Conservation (phyloP, 2,329 filamentous ascomycete genomes). For the Zymoseptoria brevis region DNA sequence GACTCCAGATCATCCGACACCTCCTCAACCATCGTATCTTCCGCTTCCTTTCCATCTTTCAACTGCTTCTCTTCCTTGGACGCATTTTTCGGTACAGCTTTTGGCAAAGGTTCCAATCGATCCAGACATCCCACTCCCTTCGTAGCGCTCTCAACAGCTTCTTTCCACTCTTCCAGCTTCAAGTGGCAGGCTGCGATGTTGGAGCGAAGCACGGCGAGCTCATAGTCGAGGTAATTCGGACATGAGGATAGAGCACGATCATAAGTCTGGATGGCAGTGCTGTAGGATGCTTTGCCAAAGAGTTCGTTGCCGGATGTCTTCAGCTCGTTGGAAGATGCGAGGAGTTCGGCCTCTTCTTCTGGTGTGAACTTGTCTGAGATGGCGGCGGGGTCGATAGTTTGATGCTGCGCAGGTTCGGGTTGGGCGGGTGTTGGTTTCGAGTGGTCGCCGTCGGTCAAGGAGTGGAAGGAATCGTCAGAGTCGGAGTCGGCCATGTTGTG, state of each 20-base stretch:
- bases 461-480: slow-evolving; percentile 28
- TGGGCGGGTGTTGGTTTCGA: background rate
- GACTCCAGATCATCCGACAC: slow-evolving; percentile 38
- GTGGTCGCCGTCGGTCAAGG: slow-evolving; percentile 21
- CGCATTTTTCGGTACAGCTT: slow-evolving; percentile 18
- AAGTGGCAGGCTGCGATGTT: slow-evolving; percentile 87
- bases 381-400: slow-evolving; percentile 7
- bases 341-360: slow-evolving; percentile 47
- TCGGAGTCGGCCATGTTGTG: slow-evolving; percentile 14
- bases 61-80: slow-evolving; percentile 15
- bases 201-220: slow-evolving; percentile 75
- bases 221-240: slow-evolving; percentile 79
- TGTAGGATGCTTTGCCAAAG: slow-evolving; percentile 65
- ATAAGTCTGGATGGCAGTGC: slow-evolving; percentile 74
- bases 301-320: slow-evolving; percentile 71
- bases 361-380: slow-evolving; percentile 31
- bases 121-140: slow-evolving; percentile 66
- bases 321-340: slow-evolving; percentile 62
- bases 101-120: slow-evolving; percentile 44
- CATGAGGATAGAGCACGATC: slow-evolving; percentile 69
- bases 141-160: slow-evolving; percentile 66
- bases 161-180: slow-evolving; percentile 78
- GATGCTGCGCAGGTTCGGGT: background rate
- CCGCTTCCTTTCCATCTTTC: slow-evolving; percentile 21
- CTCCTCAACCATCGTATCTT: slow-evolving; percentile 41